Conservation (phyloP, 495 filamentous ascomycete species). For the Tirmania nivea region DNA sequence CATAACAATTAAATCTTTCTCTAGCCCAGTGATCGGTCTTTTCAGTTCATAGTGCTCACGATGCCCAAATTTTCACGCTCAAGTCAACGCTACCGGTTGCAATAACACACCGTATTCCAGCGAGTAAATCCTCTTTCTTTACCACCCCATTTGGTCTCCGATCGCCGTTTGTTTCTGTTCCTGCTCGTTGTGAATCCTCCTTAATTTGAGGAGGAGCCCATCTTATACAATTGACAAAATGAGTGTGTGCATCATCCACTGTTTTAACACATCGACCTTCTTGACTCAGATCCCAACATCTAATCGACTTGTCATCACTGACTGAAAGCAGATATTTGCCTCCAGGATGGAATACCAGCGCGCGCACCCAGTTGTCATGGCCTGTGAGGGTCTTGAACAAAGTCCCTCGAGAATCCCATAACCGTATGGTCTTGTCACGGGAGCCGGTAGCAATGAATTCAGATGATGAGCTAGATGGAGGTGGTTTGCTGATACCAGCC, state of each 20-base stretch:
- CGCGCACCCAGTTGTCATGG: slow-evolving; percentile 93
- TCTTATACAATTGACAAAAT: slow-evolving; percentile 69
- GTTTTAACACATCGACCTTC: slow-evolving; percentile 79
- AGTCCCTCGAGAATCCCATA: slow-evolving; percentile 77
- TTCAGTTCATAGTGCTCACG: slow-evolving; percentile 2
- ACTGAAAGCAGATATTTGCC: slow-evolving; percentile 80
- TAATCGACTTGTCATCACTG: slow-evolving; percentile 73
- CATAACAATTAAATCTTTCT: background rate
- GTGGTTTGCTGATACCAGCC: slow-evolving; percentile 68
- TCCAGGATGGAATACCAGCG: slow-evolving; percentile 73
- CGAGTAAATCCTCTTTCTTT: slow-evolving; percentile 12
- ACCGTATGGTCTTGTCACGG: slow-evolving; percentile 72
- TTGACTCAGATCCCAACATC: slow-evolving; percentile 88
- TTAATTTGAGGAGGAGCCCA: slow-evolving; percentile 72
- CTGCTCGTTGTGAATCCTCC: slow-evolving; percentile 28
- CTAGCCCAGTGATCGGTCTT: background rate
- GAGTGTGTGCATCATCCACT: slow-evolving; percentile 54
- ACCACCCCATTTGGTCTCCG: slow-evolving; percentile 28
- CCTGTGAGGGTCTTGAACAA: slow-evolving; percentile 71
- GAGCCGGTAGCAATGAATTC: slow-evolving; percentile 85
- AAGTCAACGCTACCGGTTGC: slow-evolving; percentile 41
- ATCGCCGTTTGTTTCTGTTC: slow-evolving; percentile 33
- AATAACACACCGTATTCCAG: slow-evolving; percentile 38
- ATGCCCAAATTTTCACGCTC: slow-evolving; percentile 38
- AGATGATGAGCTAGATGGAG: slow-evolving; percentile 45